Base-by-base conservation (phyloP, 1,139 yeast species). In the Arxiozyma telluris region DNA sequence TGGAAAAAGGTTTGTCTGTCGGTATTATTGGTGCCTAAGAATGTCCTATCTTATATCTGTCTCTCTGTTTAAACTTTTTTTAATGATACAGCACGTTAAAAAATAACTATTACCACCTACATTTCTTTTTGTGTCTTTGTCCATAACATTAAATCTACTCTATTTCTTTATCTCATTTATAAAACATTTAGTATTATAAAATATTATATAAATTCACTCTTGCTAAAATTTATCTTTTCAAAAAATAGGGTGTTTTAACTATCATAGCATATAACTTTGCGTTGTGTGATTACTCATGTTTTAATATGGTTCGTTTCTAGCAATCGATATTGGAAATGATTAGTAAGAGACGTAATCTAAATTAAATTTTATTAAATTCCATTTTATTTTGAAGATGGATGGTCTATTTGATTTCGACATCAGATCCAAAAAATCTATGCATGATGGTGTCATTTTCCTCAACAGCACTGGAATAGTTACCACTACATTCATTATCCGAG, bases 1-100 rank as follows among this genome's bases (percentile, higher is more conserved):
- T 87, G 66, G 76, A 75, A 53, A 76, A 79, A 54, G 91, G 91
- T 50, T 74, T 78, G 64, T 82, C 93, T 58, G 91, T 90, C 54
- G 97, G 97, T 68, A 71, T 78, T 52, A 53, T 58, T 41, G 62
- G 57, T 54, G 60, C 62, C 53, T 58, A 58, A 12, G n/a, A 34
- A 34, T 15, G n/a, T 15, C n/a, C n/a, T 6, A 34, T 34, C n/a
- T 15, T 12, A 34, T 34, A 15, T 15, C 8, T 34, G n/a, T 15
- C 12, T 34, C 39, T 34, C 39, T 11, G 39, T 34, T 12, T 34
- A 12, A 15, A 34, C 4, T 2, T 12, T 15, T 11, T 34, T 15
- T 34, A 12, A 9, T 12, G 39, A 34, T 34, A 34, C n/a, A 15
- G 3, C 12, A 6, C 12, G 4, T 1, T 15, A 12, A 15, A 34